Evolutionary conservation across 495 filamentous ascomycete species (phyloP), one percentile per base, ranked within the genome.

Genomic region (Aspergillus heteromorphus): DNA sequence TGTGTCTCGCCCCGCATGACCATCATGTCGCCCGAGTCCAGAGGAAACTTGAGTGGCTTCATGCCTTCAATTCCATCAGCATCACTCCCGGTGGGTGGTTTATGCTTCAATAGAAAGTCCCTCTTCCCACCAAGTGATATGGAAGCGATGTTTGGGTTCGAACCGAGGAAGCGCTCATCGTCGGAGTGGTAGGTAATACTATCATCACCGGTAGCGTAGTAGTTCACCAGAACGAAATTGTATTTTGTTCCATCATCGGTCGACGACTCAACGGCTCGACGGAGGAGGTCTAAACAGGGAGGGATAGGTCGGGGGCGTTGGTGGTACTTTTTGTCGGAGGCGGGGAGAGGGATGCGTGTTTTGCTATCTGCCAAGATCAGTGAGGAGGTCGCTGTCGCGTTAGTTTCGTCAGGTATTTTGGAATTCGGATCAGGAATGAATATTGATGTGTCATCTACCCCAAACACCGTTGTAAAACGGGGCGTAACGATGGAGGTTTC

Each of bases 201-300:
- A 66, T 89, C 86, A 10, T 78, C 67, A 1, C 85, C 87, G 23
- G 72, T 75, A 29, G 83, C 80, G 67, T 90, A 90, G 73, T 90
- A 91, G 59, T 90, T 91, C 8, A 90, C 84, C 2, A 91, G 73
- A 51, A 80, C 81, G 69, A 89, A 88, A 59, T 92, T 91, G 66
- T 86, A 91, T 2, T 54, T 77, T 53, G 73, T 72, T n/a, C 72
- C 73, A 38, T 58, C 40, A 29, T 45, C 49, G 1, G 85, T 86
- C 4, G 79, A 73, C 5, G 72, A 65, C 66, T 89, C 83, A 6
- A 84, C 80, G 30, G 75, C 61, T 30, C 64, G 64, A 4, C 80
- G 75, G 1, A 90, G 73, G 1, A 66, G 55, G 36, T 84, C 75
- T 1, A 91, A 77, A 61, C 86, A 87, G 29, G 79, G 63, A 0